Base-by-base conservation (phyloP, 1,139 yeast species). In the Diutina scorzettiae region DNA sequence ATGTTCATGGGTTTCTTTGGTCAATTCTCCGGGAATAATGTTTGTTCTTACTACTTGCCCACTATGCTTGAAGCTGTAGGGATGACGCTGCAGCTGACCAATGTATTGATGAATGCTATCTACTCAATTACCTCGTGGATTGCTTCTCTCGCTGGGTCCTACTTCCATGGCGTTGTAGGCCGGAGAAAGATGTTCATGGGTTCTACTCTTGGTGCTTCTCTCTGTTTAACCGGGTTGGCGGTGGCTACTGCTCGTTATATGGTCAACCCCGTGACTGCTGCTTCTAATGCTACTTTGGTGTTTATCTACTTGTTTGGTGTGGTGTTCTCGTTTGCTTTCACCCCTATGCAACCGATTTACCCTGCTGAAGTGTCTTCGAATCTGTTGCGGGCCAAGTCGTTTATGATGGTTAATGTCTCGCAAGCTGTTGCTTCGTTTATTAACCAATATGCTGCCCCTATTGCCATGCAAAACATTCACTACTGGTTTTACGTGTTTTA, bases 401-500 rank as follows among this genome's bases (percentile, higher is more conserved):
- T 51, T 47, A 51, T 49, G 4, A 41, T 52, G 14, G 46, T 48
- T 34, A 43, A 47, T 17, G 40, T 52, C 11, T 44, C 48, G 7
- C 43, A 50, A 3, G 53, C 53, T 32, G 48, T 49, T 23, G 56
- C 55, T 6, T 45, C 47, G 7, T 53, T 54, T 18, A 46, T 53
- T 39, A 53, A 53, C 42, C 46, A 47, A 36, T 53, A 49, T 43
- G 52, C 54, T 17, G 49, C 57, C 7, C 56, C 57, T 3, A 37
- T 45, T n/a, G 56, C 56, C 20, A 53, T 54, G 56, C 41, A 51
- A 34, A 53, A 50, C 30, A 54, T 53, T 33, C 44, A 44, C 3
- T 51, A 50, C 37, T 53, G 55, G 54, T 53, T 50, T 37, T 54
- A 51, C 36, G 54, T 52, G 4, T 51, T 54, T 42, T 54, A 43